A percentile compares a stretch with the other conserved stretches of the same genome.
Evolutionary conservation across 129 eudicot species (phyloP).

Genomic region (Flaveria brownii): DNA sequence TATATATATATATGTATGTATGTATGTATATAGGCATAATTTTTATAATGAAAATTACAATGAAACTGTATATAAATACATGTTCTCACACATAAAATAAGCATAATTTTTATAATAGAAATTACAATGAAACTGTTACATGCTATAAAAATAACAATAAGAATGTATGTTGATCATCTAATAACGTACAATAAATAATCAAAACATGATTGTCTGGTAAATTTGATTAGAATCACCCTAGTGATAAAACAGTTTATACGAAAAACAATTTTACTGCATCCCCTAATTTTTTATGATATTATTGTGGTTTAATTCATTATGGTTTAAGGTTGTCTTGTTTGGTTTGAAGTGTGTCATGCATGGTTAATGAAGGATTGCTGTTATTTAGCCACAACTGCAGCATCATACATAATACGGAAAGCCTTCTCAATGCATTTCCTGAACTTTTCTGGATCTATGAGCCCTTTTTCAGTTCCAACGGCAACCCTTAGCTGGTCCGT

Average conservation of each 20-base stretch:
- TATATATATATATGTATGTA: no score
- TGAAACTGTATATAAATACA: background rate
- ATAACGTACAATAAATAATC: background rate
- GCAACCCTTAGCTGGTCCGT: slow-evolving; percentile 51
- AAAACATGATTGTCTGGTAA: background rate
- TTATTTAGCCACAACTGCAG: slow-evolving; percentile 29
- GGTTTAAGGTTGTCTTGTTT: background rate
- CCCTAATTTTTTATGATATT: background rate
- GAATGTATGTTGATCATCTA: background rate
- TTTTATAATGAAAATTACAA: no score
- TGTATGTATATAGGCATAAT: background rate
- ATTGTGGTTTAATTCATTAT: background rate
- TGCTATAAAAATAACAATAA: background rate
- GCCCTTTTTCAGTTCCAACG: slow-evolving; percentile 45
- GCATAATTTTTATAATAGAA: background rate
- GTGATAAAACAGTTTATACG: background rate
- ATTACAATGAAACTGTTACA: background rate
- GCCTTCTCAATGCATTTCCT: slow-evolving; percentile 48
- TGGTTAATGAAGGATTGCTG: background rate
- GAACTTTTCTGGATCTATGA: slow-evolving; percentile 43
- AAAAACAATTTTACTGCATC: background rate
- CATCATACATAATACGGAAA: slow-evolving; percentile 35
- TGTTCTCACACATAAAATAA: background rate
- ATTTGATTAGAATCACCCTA: background rate
- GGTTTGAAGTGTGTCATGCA: slow-evolving; percentile 18